Percentiles rank a stretch among this genome's conserved stretches.
Evolutionary conservation across 805 yeast species (phyloP).

Genomic region (Zygosaccharomyces pseudorouxii): DNA sequence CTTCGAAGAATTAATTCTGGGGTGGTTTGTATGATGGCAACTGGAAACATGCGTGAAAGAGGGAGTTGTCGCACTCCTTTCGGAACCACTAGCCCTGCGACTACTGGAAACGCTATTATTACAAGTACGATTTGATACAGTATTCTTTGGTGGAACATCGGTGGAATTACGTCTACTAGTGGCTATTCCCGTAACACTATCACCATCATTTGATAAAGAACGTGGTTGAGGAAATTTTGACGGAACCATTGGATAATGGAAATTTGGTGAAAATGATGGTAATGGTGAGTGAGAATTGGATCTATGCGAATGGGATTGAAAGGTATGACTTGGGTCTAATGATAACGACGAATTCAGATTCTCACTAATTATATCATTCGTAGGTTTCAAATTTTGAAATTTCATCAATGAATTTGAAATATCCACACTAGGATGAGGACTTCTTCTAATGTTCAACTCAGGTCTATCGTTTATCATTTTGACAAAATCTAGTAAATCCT

Average conservation of each 20-base stretch:
- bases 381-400: slow-evolving; percentile 49
- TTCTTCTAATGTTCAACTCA: slow-evolving; percentile 40
- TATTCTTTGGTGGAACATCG: slow-evolving; percentile 9
- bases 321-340: slow-evolving; percentile 19
- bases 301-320: slow-evolving; percentile 15
- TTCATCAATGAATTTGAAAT: slow-evolving; percentile 44
- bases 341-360: slow-evolving; percentile 49
- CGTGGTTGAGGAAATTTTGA: slow-evolving; percentile 28
- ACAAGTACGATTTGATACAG: slow-evolving; percentile 6
- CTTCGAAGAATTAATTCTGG: not conserved
- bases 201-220: slow-evolving; percentile 7
- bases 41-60: not conserved
- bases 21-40: not conserved
- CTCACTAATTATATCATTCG: slow-evolving; percentile 53
- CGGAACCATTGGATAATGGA: slow-evolving; percentile 29
- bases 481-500: slow-evolving; percentile 65
- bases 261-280: slow-evolving; percentile 29
- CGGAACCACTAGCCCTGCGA: slow-evolving; percentile 9
- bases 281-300: slow-evolving; percentile 36
- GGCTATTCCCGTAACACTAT: slow-evolving; percentile 4
- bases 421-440: slow-evolving; percentile 17
- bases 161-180: slow-evolving; percentile 16
- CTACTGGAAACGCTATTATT: slow-evolving; percentile 12
- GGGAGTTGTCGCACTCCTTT: slow-evolving; percentile 6
- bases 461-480: slow-evolving; percentile 61